Evolutionary conservation across 306 rosid genomes (phyloP).

Genomic region (Gastrolobium bilobum): DNA sequence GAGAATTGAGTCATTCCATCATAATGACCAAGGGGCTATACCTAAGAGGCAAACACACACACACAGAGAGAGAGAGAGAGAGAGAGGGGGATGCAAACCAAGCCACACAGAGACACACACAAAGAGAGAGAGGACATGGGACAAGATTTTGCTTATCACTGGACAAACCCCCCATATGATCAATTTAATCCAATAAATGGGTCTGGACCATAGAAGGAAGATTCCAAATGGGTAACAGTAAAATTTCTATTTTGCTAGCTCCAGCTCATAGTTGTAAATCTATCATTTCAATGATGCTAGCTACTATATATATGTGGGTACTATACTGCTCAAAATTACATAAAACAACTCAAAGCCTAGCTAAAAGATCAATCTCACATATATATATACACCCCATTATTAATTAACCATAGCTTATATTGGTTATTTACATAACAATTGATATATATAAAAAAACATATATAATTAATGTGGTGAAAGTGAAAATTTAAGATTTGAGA

Average conservation of each 20-base stretch:
- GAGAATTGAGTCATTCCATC: slow-evolving; percentile 77
- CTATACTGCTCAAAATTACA: background rate
- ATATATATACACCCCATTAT: no score
- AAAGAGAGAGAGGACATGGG: slow-evolving; percentile 19
- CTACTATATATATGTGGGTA: background rate
- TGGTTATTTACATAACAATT: background rate
- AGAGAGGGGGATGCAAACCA: slow-evolving; percentile 33
- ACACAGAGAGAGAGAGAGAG: slow-evolving; percentile 31
- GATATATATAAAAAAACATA: no score
- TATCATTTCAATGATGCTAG: background rate
- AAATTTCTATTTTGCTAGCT: slow-evolving; percentile 23
- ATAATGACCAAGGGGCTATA: slow-evolving; percentile 66
- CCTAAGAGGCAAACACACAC: slow-evolving; percentile 51
- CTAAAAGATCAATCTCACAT: background rate
- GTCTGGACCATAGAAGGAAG: slow-evolving; percentile 52
- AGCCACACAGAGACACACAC: background rate
- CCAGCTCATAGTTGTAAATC: slow-evolving; percentile 4
- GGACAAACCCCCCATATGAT: slow-evolving; percentile 38
- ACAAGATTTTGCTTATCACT: slow-evolving; percentile 40
- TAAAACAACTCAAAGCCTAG: slow-evolving; percentile 4
- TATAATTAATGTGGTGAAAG: background rate
- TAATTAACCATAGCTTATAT: background rate
- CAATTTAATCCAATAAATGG: slow-evolving; percentile 54
- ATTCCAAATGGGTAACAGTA: slow-evolving; percentile 53
- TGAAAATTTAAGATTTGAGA: slow-evolving; percentile 36